Conservation (phyloP, 139 green algal species). For the Chlamydomonas eustigma region DNA sequence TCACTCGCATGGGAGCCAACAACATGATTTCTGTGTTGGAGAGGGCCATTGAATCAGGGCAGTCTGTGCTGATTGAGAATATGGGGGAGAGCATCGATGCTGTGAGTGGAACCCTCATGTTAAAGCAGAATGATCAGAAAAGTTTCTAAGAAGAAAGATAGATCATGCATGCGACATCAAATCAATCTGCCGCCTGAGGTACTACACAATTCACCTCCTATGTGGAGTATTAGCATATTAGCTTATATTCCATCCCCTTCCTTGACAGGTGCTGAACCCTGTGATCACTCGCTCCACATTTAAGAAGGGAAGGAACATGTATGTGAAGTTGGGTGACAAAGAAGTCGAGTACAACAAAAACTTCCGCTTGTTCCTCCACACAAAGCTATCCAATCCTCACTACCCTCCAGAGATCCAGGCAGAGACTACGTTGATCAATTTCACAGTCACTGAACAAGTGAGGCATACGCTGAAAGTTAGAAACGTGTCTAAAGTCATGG, state of each 20-base stretch:
- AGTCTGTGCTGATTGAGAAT: conserved; percentile 81
- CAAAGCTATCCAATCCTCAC: conserved; percentile 87
- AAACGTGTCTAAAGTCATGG: too few relatives aligned
- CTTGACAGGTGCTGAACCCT: conserved; percentile 64
- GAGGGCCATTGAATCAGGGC: conserved; percentile 72
- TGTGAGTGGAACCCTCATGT: too few relatives aligned
- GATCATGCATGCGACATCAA: too few relatives aligned
- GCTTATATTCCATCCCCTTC: too few relatives aligned
- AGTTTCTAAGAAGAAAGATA: too few relatives aligned
- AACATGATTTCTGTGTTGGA: conserved; percentile 72
- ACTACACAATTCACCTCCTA: too few relatives aligned
- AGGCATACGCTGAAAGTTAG: neutral
- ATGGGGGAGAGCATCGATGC: conserved; percentile 84
- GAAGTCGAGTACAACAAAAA: conserved; percentile 85
- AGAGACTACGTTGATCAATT: conserved; percentile 86
- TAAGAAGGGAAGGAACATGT: conserved; percentile 83
- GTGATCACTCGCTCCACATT: conserved; percentile 81
- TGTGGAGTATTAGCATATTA: too few relatives aligned
- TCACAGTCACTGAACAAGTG: conserved; percentile 76
- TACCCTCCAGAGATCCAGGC: conserved; percentile 84
- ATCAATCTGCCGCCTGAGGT: too few relatives aligned
- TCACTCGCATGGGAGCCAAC: conserved; percentile 72
- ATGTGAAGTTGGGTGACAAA: conserved; percentile 79
- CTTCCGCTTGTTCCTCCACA: conserved; percentile 85
- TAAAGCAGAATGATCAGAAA: too few relatives aligned